phyloP scores from a whole-genome alignment of 140 eudicot species.

The Bidens hawaiensis region DNA sequence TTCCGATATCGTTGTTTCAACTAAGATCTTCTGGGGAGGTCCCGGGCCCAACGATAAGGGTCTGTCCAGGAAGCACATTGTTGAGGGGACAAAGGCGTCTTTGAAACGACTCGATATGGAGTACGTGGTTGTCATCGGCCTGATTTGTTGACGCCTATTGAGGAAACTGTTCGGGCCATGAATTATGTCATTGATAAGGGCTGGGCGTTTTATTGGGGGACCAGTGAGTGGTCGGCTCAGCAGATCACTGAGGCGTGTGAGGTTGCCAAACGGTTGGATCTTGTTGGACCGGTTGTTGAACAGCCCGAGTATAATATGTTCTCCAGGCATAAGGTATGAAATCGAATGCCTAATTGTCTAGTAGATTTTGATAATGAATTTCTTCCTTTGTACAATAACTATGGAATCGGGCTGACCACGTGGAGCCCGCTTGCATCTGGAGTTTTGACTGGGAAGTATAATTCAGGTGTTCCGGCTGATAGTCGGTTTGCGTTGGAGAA shows the following conservation, averaged over 20 bases:
- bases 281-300: slow-evolving; percentile 78
- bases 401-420: slow-evolving; percentile 87
- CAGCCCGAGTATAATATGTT: slow-evolving; percentile 93
- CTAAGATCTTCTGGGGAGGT: slow-evolving; percentile 95
- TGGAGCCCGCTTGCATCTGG: slow-evolving; percentile 99
- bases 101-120: slow-evolving; percentile 81
- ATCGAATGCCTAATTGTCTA: not conserved
- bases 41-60: slow-evolving; percentile 95
- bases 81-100: slow-evolving; percentile 71
- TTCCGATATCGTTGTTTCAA: slow-evolving; percentile 78
- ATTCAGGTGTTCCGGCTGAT: slow-evolving; percentile 66
- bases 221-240: slow-evolving; percentile 96
- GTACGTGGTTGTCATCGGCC: slow-evolving; percentile 87
- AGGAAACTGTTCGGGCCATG: slow-evolving; percentile 96
- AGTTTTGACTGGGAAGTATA: slow-evolving; percentile 82
- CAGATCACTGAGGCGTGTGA: slow-evolving; percentile 94
- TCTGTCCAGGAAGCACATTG: slow-evolving; percentile 65
- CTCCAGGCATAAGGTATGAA: slow-evolving; percentile 71
- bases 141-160: slow-evolving; percentile 63
- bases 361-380: slow-evolving; percentile 88
- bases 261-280: slow-evolving; percentile 61
- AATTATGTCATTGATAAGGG: slow-evolving; percentile 85
- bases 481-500: slow-evolving; percentile 84
- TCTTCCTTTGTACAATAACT: slow-evolving; percentile 65
- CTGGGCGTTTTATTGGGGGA: slow-evolving; percentile 93